A percentile compares a stretch with the other conserved stretches of the same genome.
Evolutionary conservation across 1,139 yeast species (phyloP).

Genomic region (Zygoascus hellenicus): DNA sequence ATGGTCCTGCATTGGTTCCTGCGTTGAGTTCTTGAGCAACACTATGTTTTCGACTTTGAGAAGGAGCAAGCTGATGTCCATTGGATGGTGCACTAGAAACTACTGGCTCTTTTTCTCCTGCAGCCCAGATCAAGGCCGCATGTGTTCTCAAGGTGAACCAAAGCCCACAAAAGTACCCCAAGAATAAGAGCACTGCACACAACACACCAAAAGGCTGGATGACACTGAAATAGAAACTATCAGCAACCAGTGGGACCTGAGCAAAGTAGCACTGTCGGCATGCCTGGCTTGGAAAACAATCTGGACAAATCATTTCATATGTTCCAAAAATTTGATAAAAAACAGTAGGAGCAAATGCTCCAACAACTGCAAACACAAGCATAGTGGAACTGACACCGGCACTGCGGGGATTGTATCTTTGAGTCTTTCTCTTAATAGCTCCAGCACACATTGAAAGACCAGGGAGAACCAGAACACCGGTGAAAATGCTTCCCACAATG

Average conservation of each 20-base stretch:
- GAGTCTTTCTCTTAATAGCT: constrained; percentile 84
- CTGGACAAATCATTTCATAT: constrained; percentile 67
- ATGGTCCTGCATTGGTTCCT: neutral
- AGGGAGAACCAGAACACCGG: constrained; percentile 86
- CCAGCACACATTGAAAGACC: constrained; percentile 98
- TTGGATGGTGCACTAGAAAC: neutral
- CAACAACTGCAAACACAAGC: constrained; percentile 84
- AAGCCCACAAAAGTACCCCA: constrained; percentile 85
- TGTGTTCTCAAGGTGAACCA: constrained; percentile 93
- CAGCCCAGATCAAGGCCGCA: constrained; percentile 94
- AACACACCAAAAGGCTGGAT: constrained; percentile 76
- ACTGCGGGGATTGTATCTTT: constrained; percentile 88
- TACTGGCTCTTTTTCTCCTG: constrained; percentile 8
- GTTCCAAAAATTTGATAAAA: constrained; percentile 88
- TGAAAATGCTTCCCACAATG: constrained; percentile 90
- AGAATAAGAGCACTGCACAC: constrained; percentile 73
- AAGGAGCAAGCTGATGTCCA: neutral
- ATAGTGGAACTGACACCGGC: constrained; percentile 97
- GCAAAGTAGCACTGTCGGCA: constrained; percentile 73
- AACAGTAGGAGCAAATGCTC: constrained; percentile 89
- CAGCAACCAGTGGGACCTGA: constrained; percentile 66
- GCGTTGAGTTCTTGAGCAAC: constrained; percentile 12
- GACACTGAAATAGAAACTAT: constrained; percentile 53
- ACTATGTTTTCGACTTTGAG: constrained; percentile 15
- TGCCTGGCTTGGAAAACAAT: constrained; percentile 37